These are phyloP conservation scores for Knufia fluminis DNA, from an alignment of 2,329 filamentous ascomycete species.

Conservation along the genomic window DNA sequence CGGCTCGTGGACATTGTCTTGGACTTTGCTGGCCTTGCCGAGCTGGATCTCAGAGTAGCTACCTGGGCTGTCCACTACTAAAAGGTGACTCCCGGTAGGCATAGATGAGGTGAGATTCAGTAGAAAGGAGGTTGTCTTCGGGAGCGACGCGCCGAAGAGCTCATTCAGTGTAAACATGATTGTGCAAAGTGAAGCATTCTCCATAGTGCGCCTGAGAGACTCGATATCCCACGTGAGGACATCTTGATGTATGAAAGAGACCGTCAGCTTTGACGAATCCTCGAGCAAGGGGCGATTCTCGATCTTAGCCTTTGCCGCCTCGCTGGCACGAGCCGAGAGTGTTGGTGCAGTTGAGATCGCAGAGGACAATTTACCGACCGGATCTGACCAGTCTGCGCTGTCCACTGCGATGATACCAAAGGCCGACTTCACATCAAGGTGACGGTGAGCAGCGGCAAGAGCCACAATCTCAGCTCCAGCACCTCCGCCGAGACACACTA, in stretches of 20 bases:
- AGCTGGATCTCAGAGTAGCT: slow-evolving; percentile 79
- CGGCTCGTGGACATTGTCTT: slow-evolving; percentile 7
- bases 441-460: slow-evolving; percentile 36
- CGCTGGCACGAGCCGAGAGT: slow-evolving; percentile 19
- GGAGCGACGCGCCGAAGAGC: slow-evolving; percentile 69
- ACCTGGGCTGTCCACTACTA: slow-evolving; percentile 87
- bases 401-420: slow-evolving; percentile 61
- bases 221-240: slow-evolving; percentile 31
- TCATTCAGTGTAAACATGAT: slow-evolving; percentile 94
- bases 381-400: slow-evolving; percentile 64
- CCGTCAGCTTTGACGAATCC: slow-evolving; percentile 20
- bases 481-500: slow-evolving; percentile 55
- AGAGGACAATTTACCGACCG: slow-evolving; percentile 50
- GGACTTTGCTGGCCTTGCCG: slow-evolving; percentile 37
- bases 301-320: slow-evolving; percentile 12
- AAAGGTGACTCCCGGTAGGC: slow-evolving; percentile 54
- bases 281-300: slow-evolving; percentile 16
- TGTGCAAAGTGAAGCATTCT: slow-evolving; percentile 53
- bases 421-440: background rate
- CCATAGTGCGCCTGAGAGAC: background rate
- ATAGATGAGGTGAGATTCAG: slow-evolving; percentile 55
- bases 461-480: slow-evolving; percentile 59
- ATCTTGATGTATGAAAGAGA: slow-evolving; percentile 43
- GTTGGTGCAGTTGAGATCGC: slow-evolving; percentile 37
- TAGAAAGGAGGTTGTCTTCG: slow-evolving; percentile 68